Evolutionary conservation across 305 asterid species (phyloP).

Genomic region (Fraxinus platypoda): DNA sequence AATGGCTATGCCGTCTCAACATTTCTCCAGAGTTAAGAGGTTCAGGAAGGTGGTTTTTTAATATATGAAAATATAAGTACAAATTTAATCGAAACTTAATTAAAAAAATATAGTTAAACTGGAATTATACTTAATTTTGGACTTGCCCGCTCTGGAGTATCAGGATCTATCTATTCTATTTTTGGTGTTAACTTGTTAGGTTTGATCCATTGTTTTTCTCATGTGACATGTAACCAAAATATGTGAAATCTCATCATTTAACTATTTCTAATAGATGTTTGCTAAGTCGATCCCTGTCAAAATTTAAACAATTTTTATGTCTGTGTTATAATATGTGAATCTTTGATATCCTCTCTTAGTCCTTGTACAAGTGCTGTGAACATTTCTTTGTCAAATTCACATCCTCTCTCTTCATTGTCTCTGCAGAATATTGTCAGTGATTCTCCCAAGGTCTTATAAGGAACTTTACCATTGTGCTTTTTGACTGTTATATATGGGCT

Average conservation of each 20-base stretch:
- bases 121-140: background rate
- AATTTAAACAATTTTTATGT: background rate
- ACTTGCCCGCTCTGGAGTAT: background rate
- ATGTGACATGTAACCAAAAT: background rate
- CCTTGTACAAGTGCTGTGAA: background rate
- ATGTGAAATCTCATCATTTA: background rate
- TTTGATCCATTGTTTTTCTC: background rate
- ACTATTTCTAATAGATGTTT: background rate
- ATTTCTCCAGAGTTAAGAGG: background rate
- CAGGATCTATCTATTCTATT: background rate
- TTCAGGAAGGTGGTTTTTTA: background rate
- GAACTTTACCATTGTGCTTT: slow-evolving; percentile 27
- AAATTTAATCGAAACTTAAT: background rate
- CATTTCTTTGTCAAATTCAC: background rate
- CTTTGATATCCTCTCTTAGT: background rate
- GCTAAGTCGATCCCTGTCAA: background rate
- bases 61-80: background rate
- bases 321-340: background rate
- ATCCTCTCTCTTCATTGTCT: background rate
- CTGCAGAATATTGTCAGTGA: slow-evolving; percentile 18
- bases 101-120: background rate
- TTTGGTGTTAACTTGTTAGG: background rate
- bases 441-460: slow-evolving; percentile 20
- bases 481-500: slow-evolving; percentile 58
- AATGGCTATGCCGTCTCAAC: background rate